Base-by-base conservation (phyloP, 2,329 filamentous ascomycete genomes). In the Helminthosporium solani region DNA sequence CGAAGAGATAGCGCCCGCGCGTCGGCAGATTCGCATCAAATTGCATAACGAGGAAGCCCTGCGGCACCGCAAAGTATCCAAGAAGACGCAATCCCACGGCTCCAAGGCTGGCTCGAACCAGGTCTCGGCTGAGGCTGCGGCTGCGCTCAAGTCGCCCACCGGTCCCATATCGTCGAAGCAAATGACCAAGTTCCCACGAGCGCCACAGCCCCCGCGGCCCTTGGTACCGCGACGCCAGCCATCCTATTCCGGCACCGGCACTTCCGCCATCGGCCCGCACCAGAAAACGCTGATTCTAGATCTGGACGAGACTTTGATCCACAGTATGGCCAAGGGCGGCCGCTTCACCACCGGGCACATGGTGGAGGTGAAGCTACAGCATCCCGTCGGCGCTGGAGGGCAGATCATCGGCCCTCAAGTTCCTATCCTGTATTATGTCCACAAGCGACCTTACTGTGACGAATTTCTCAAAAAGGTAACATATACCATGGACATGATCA, bases 391-490 rank as follows among this genome's bases (percentile, higher is more conserved):
- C 44, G 80, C 82, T 38, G 84, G 82, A 25, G 84, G 86, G 20
- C 80, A 84, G 56, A 76, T 83, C 16, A 74, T 88, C 20, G 89
- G 88, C 7, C 89, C 90, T 33, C 92, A 96, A 64, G 91, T 99
- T 66, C 94, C 94, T 1, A 97, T 99, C 57, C 74, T 99, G 51
- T 99, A 99, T 75, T 99, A 96, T 76, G 94, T 99, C 41, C 94
- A 99, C 75, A 97, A 99, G 73, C 86, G 94, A 53, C 94, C 94
- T 28, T 87, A 94, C 67, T 99, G 94, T 70, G 94, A 99, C 70
- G 92, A 97, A 59, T 99, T 99, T 66, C 73, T 99, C 64, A 86
- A 91, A 63, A 89, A 87, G 75, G 84, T 87, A 72, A 73, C n/a
- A n/a, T n/a, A n/a, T 75, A 57, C 43, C n/a, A 16, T 12, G 25